Evolutionary conservation across 208 protist species (phyloP), one percentile per base, ranked within the genome.

Genomic region (Trypanosoma mega): DNA sequence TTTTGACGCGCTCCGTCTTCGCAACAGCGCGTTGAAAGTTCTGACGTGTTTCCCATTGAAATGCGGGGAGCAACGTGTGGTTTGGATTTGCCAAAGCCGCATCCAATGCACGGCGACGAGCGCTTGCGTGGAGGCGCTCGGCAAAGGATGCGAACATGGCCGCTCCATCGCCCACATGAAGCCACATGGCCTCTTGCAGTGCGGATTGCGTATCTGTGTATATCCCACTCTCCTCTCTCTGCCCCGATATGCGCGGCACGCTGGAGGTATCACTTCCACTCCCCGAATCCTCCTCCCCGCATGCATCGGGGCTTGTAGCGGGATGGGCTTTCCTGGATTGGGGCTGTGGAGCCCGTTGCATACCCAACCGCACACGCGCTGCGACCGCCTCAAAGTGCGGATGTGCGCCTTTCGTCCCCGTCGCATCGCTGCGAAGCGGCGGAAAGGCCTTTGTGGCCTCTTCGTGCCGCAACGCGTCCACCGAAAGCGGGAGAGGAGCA

Each of bases 21-120:
- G 39, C 16, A 33, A 53, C 36, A 23, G 24, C n/a, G 20, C 48
- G 6, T 9, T 31, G 26, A 39, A 64, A 71, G 12, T 47, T 53
- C 1, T 18, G 37, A 27, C 56, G 64, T 33, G 5, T 56, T 23
- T 58, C 64, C 64, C 64, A 71, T 9, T 64, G 29, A 52, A 63
- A 71, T 37, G 64, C 43, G n/a, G 64, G 64, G 36, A 71, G 57
- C 20, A 24, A 27, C 24, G 21, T 2, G 30, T 1, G 11, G 7
- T 30, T 9, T 26, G n/a, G 3, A 23, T 30, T 20, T 45, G 6
- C 27, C 16, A 58, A 1, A n/a, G 51, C 54, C 20, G 36, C 33
- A 33, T 36, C 9, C 34, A 56, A 63, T 24, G 43, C 33, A 41
- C 12, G 36, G 53, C 46, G 21, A n/a, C 64, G 64, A 20, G 64